Evolutionary conservation across 2,329 filamentous ascomycete species (phyloP).

Genomic region (Fusarium heterosporum): DNA sequence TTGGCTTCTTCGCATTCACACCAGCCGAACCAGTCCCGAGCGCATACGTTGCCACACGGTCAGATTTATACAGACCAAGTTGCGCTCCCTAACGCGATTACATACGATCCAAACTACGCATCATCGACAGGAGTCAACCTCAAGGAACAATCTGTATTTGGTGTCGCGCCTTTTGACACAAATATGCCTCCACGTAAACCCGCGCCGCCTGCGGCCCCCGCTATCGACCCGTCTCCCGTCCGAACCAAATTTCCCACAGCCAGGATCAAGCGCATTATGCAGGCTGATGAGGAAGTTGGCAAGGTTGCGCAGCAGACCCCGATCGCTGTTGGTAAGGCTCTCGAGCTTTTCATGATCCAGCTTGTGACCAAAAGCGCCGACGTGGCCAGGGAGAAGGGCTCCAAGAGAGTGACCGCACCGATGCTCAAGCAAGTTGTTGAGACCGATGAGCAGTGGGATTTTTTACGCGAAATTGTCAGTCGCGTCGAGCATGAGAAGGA

Average conservation of each 20-base stretch:
- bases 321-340: conserved; percentile 92
- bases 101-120: conserved; percentile 36
- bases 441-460: conserved; percentile 93
- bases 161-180: conserved; percentile 21
- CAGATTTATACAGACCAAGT: conserved; percentile 31
- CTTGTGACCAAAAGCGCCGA: conserved; percentile 89
- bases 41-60: conserved; percentile 25
- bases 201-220: conserved; percentile 53
- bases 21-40: conserved; percentile 36
- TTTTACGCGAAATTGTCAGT: conserved; percentile 87
- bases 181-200: conserved; percentile 53
- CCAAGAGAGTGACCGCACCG: conserved; percentile 87
- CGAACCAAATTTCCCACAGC: conserved; percentile 97
- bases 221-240: conserved; percentile 76
- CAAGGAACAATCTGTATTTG: conserved; percentile 22
- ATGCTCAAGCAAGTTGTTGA: conserved; percentile 94
- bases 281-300: conserved; percentile 97
- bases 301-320: conserved; percentile 98
- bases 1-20: conserved; percentile 16
- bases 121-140: conserved; percentile 15
- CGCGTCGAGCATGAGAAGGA: conserved; percentile 77
- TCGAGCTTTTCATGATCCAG: conserved; percentile 98
- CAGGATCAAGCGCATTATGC: conserved; percentile 99
- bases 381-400: conserved; percentile 83
- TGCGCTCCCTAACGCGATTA: conserved; percentile 14